Percentiles rank a stretch among this genome's conserved stretches.
These are phyloP conservation scores for Ceratocystis cubensis DNA, from an alignment of 2,329 filamentous ascomycete species.

Conservation along the genomic window DNA sequence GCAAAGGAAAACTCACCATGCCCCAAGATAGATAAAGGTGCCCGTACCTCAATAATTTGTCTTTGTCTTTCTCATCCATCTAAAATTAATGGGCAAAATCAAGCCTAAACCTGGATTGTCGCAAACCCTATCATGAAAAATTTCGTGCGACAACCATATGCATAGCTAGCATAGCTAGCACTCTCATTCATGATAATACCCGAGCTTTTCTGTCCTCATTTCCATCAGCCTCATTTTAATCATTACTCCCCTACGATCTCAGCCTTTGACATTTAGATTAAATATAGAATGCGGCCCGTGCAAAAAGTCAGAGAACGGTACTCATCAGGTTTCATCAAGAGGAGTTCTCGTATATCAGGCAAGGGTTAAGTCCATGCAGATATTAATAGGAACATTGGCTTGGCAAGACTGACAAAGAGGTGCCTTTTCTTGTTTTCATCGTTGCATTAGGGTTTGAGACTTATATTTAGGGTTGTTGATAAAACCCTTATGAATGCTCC, in stretches of 20 bases:
- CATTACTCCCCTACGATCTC: not conserved
- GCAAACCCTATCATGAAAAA: not conserved
- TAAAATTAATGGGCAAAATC: not conserved
- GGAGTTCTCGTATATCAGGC: not conserved
- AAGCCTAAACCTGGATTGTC: not conserved
- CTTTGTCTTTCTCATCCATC: not conserved
- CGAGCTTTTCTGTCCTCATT: not conserved
- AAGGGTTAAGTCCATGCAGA: not conserved
- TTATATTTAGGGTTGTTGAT: accelerated
- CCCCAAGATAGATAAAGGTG: not conserved
- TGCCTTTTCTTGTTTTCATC: not conserved
- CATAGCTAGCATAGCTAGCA: not conserved
- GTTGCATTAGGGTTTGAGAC: not conserved
- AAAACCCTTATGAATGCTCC: not conserved
- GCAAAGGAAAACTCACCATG: no score
- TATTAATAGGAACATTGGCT: not conserved
- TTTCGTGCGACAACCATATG: not conserved
- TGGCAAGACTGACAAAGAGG: not conserved
- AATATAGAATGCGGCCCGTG: not conserved
- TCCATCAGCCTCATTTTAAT: not conserved
- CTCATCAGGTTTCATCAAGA: not conserved
- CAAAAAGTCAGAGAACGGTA: not conserved
- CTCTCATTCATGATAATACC: not conserved
- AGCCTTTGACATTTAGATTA: not conserved
- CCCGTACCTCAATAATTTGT: not conserved